These are phyloP conservation scores for Zalaria sp. DNA, from an alignment of 2,329 filamentous ascomycete genomes.

Conservation along the genomic window DNA sequence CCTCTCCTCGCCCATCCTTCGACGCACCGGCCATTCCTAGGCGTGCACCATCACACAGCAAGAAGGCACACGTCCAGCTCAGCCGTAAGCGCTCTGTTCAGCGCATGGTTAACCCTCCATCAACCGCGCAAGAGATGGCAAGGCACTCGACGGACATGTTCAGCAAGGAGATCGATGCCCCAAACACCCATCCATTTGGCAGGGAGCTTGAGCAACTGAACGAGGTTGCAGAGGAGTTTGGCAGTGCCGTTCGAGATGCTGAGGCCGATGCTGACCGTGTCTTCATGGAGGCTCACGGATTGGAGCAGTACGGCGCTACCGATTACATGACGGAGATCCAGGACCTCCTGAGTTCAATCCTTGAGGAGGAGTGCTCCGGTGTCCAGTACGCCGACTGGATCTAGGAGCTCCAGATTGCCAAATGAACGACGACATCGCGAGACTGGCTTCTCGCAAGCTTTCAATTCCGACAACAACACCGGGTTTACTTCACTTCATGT, in stretches of 20 bases:
- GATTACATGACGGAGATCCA: slow-evolving; percentile 78
- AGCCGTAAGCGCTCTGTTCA: slow-evolving; percentile 52
- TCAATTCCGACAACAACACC: neutral
- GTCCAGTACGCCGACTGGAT: neutral
- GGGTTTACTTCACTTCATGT: slow-evolving; percentile 5
- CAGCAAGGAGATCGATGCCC: slow-evolving; percentile 20
- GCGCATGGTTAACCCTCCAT: slow-evolving; percentile 22
- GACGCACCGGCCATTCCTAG: slow-evolving; percentile 57
- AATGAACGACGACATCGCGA: neutral
- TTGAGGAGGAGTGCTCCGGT: slow-evolving; percentile 11
- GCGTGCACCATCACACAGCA: slow-evolving; percentile 76
- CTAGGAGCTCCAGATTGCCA: neutral
- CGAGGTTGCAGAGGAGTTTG: slow-evolving; percentile 83
- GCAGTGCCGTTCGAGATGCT: slow-evolving; percentile 41
- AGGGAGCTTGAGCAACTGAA: slow-evolving; percentile 84
- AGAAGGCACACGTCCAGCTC: slow-evolving; percentile 66
- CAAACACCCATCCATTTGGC: slow-evolving; percentile 61
- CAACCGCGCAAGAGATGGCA: slow-evolving; percentile 39
- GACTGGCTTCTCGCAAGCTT: neutral
- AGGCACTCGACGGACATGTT: slow-evolving; percentile 35
- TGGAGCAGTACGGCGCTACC: slow-evolving; percentile 60
- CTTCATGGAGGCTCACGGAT: slow-evolving; percentile 53
- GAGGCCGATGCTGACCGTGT: slow-evolving; percentile 60
- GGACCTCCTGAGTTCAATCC: slow-evolving; percentile 42
- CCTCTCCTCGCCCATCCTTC: slow-evolving; percentile 31